Evolutionary conservation across 768 basidiomycete species (phyloP).

Genomic region (Scleroderma bovista): DNA sequence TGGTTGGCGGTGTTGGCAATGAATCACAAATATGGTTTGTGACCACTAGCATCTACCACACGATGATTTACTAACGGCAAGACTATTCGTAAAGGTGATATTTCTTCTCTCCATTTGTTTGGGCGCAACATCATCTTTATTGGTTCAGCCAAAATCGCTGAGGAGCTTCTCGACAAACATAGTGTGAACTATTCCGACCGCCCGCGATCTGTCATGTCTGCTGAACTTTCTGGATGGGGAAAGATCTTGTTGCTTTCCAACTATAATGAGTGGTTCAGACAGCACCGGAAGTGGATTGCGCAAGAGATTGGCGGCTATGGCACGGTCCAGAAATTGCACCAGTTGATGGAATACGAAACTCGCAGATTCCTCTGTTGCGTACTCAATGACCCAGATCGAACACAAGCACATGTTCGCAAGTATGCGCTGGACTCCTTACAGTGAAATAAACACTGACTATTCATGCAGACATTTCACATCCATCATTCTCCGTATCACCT

Average conservation of each 20-base stretch:
- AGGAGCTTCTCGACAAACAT: constrained; percentile 43
- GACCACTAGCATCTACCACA: background rate
- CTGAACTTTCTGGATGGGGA: constrained; percentile 17
- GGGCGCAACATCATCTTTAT: constrained; percentile 37
- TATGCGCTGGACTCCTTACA: background rate
- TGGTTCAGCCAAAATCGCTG: constrained; percentile 36
- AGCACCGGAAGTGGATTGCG: constrained; percentile 14
- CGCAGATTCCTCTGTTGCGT: constrained; percentile 7
- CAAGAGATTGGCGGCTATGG: constrained; percentile 12
- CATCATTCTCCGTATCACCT: constrained; percentile 31
- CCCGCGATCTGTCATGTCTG: constrained; percentile 15
- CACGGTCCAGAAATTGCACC: constrained; percentile 7
- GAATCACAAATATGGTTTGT: constrained; percentile 10
- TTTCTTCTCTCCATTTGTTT: constrained; percentile 8
- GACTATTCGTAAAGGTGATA: constrained; percentile 7
- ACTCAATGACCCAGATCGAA: constrained; percentile 6
- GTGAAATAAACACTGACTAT: background rate
- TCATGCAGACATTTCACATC: constrained; percentile 10
- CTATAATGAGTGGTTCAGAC: constrained; percentile 10
- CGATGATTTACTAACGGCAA: background rate
- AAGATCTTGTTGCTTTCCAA: constrained; percentile 14
- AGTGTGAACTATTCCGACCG: constrained; percentile 36
- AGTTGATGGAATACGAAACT: constrained; percentile 15
- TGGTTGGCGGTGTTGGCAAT: constrained; percentile 10
- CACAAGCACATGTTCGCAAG: constrained; percentile 11